Evolutionary conservation across 768 basidiomycete genomes (phyloP).

Genomic region (Podaxis sp.): DNA sequence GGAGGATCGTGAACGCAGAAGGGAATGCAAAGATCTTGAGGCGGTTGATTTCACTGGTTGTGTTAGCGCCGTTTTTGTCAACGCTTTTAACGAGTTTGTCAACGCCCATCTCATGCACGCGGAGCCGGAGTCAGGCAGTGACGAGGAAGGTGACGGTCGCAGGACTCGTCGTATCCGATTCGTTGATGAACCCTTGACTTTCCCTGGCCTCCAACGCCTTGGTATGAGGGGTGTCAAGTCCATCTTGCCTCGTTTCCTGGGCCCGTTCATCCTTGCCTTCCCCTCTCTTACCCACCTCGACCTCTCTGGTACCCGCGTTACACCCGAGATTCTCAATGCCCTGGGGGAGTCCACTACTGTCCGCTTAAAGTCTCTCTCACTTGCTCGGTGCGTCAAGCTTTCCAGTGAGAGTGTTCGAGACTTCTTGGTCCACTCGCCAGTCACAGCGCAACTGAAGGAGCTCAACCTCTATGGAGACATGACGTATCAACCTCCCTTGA

Average conservation of each 20-base stretch:
- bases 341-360: slow-evolving; percentile 65
- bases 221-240: slow-evolving; percentile 83
- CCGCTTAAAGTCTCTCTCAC: slow-evolving; percentile 72
- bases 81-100: slow-evolving; percentile 83
- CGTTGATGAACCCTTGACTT: slow-evolving; percentile 51
- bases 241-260: slow-evolving; percentile 63
- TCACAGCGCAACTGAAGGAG: slow-evolving; percentile 62
- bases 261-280: slow-evolving; percentile 76
- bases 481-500: slow-evolving; percentile 76
- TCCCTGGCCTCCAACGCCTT: slow-evolving; percentile 74
- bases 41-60: slow-evolving; percentile 95
- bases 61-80: slow-evolving; percentile 86
- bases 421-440: slow-evolving; percentile 70
- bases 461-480: slow-evolving; percentile 88
- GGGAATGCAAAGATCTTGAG: slow-evolving; percentile 75
- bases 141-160: slow-evolving; percentile 36
- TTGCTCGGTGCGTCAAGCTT: slow-evolving; percentile 84
- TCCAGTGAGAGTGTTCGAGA: slow-evolving; percentile 74
- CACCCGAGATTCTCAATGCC: slow-evolving; percentile 68
- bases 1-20: slow-evolving; percentile 71
- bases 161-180: slow-evolving; percentile 32
- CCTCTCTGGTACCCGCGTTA: slow-evolving; percentile 83
- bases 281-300: slow-evolving; percentile 88
- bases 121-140: slow-evolving; percentile 39
- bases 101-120: slow-evolving; percentile 54